Evolutionary conservation across 306 rosid genomes (phyloP).

Genomic region (Geum urbanum): DNA sequence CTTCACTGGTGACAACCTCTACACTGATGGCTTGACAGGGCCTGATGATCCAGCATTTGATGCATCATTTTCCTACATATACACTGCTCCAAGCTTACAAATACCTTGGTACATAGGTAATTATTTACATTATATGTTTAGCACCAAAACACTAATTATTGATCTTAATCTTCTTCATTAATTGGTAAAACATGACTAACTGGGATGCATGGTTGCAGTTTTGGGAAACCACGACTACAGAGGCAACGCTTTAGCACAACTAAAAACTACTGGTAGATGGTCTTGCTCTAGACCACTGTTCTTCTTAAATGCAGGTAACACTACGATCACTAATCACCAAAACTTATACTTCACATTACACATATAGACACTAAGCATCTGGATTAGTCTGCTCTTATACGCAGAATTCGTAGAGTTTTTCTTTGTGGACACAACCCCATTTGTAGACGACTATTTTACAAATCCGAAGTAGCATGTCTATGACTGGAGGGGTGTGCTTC

Average conservation of each 20-base stretch:
- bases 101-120: constrained; percentile 60
- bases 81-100: constrained; percentile 58
- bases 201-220: constrained; percentile 33
- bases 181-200: no score
- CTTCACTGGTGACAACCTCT: constrained; percentile 71
- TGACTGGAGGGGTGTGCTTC: constrained; percentile 63
- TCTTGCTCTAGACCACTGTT: constrained; percentile 63
- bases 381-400: neutral
- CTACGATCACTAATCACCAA: neutral
- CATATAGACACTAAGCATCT: neutral
- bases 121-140: neutral
- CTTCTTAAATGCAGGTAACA: constrained; percentile 41
- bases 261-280: constrained; percentile 39
- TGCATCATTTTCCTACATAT: constrained; percentile 54
- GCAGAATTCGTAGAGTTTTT: constrained; percentile 59
- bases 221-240: constrained; percentile 87
- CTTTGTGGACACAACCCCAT: constrained; percentile 78
- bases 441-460: constrained; percentile 44
- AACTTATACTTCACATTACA: neutral
- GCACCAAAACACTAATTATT: no score
- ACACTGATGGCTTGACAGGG: constrained; percentile 39
- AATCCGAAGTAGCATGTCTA: constrained; percentile 42
- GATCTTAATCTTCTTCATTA: no score
- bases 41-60: constrained; percentile 43
- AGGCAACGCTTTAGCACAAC: constrained; percentile 66